These are phyloP conservation scores for Oryza coarctata DNA, from an alignment of 176 grass and related monocot species.

Conservation along the genomic window DNA sequence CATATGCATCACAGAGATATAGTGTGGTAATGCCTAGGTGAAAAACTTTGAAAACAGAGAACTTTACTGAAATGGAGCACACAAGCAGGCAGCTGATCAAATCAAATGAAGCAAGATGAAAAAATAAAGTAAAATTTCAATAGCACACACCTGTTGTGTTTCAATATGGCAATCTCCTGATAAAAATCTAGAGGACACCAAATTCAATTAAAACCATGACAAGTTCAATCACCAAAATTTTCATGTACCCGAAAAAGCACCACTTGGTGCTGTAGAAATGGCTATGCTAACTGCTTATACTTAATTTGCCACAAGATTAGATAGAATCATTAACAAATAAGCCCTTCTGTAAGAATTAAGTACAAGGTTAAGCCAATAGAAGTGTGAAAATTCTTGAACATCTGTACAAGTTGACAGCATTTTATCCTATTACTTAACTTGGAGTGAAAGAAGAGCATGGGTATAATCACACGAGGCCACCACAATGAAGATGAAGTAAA, in stretches of 20 bases:
- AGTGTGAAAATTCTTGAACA: neutral
- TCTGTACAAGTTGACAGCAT: neutral
- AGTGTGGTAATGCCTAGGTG: neutral
- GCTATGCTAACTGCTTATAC: neutral
- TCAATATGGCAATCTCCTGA: neutral
- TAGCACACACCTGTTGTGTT: neutral
- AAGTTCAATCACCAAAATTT: neutral
- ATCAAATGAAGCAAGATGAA: neutral
- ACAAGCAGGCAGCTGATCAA: neutral
- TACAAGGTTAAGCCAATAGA: neutral
- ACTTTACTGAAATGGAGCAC: neutral
- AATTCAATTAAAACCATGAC: slow-evolving; percentile 11
- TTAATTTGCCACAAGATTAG: neutral
- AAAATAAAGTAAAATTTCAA: neutral
- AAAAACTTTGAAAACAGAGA: neutral
- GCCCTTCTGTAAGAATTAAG: neutral
- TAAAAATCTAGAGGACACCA: neutral
- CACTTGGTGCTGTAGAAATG: neutral
- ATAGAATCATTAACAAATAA: slow-evolving; percentile 1
- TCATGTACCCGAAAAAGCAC: neutral
- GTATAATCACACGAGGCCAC: neutral
- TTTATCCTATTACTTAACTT: neutral
- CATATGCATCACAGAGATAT: slow-evolving; percentile 9
- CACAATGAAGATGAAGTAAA: neutral
- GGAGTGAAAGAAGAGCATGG: neutral